phyloP scores from a whole-genome alignment of 2,329 filamentous ascomycete species.

The Colletotrichum orchidophilum region DNA sequence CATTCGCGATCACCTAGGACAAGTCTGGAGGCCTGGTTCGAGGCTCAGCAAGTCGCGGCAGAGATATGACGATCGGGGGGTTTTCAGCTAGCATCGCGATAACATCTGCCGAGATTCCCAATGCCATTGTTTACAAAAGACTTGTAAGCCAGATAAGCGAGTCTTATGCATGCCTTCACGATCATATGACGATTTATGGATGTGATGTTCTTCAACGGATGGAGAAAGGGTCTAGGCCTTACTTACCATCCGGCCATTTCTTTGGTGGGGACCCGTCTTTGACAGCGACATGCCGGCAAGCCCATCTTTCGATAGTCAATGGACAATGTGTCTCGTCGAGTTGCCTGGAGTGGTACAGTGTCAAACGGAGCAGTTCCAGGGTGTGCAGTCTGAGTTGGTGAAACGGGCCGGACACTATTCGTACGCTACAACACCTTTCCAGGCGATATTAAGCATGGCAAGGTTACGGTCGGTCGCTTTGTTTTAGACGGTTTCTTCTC shows the following conservation, averaged over 20 bases:
- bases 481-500: neutral
- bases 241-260: neutral
- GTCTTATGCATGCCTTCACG: neutral
- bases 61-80: neutral
- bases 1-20: neutral
- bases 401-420: neutral
- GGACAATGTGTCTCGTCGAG: neutral
- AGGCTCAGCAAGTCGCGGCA: neutral
- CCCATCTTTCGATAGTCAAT: neutral
- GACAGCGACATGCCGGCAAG: constrained; percentile 21
- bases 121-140: neutral
- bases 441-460: constrained; percentile 14
- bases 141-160: neutral
- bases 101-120: neutral
- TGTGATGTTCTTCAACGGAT: neutral
- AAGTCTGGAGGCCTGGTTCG: neutral
- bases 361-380: neutral
- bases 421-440: neutral
- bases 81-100: neutral
- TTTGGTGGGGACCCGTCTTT: neutral
- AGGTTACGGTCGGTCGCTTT: neutral
- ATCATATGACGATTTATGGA: neutral
- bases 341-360: neutral
- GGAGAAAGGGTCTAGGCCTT: neutral
- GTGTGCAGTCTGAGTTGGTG: neutral